Percentiles rank a stretch among this genome's conserved stretches.
These are phyloP conservation scores for Wakefieldia striispora DNA, from an alignment of 768 basidiomycete genomes.

Conservation along the genomic window DNA sequence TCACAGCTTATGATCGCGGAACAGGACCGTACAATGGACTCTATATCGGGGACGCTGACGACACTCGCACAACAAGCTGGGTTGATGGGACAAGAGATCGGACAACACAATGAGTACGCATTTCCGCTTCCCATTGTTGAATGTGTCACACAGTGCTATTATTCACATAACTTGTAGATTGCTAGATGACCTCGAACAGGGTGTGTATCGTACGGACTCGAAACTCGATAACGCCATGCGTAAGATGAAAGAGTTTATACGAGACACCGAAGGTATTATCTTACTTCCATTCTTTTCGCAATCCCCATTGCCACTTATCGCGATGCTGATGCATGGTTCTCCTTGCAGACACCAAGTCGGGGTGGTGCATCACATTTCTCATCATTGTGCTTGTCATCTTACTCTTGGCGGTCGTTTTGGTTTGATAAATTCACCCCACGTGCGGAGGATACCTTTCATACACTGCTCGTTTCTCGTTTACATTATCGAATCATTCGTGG, in stretches of 20 bases:
- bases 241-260: slow-evolving; percentile 74
- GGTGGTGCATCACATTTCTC: slow-evolving; percentile 86
- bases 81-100: slow-evolving; percentile 91
- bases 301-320: neutral
- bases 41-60: slow-evolving; percentile 81
- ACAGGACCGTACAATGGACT: slow-evolving; percentile 87
- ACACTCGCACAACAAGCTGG: slow-evolving; percentile 90
- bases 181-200: slow-evolving; percentile 73
- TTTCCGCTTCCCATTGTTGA: slow-evolving; percentile 1
- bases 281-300: no score
- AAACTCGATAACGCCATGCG: slow-evolving; percentile 66
- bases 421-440: slow-evolving; percentile 36
- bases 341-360: slow-evolving; percentile 72
- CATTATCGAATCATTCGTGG: slow-evolving; percentile 15
- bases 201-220: slow-evolving; percentile 66
- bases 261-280: slow-evolving; percentile 70
- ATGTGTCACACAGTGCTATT: neutral
- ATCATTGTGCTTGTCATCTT: slow-evolving; percentile 77
- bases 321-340: neutral
- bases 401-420: slow-evolving; percentile 74
- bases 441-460: slow-evolving; percentile 8
- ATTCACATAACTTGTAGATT: slow-evolving; percentile 47
- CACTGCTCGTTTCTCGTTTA: slow-evolving; percentile 4
- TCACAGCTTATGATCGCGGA: slow-evolving; percentile 77
- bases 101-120: slow-evolving; percentile 87